Evolutionary conservation across 345 rosid genomes (phyloP).

Genomic region (Litchi chinensis): DNA sequence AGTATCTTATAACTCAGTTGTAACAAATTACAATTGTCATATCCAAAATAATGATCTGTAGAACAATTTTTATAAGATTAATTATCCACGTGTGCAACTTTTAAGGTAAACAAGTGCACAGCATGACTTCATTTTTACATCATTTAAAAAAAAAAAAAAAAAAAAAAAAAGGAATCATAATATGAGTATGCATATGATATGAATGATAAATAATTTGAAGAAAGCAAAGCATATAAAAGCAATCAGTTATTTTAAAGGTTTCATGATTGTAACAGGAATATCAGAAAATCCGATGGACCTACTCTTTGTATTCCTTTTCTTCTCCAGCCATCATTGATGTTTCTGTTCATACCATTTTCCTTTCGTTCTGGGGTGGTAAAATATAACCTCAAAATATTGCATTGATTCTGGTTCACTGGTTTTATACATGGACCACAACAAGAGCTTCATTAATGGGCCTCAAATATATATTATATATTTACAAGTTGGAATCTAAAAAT

Average conservation of each 20-base stretch:
- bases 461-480: background rate
- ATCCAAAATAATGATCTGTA: background rate
- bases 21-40: background rate
- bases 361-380: background rate
- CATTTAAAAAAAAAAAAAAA: slow-evolving; percentile 12
- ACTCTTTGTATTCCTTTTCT: slow-evolving; percentile 18
- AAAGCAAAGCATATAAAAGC: slow-evolving; percentile 9
- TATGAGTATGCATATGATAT: background rate
- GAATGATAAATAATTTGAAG: slow-evolving; percentile 11
- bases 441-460: background rate
- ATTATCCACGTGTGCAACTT: slow-evolving; percentile 6
- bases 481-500: too few species aligned
- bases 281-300: slow-evolving; percentile 27
- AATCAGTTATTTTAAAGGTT: slow-evolving; percentile 13
- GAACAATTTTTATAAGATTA: background rate
- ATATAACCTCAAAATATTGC: background rate
- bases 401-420: background rate
- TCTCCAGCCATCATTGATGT: slow-evolving; percentile 29
- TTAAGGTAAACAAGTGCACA: slow-evolving; percentile 15
- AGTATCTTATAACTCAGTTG: background rate
- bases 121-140: slow-evolving; percentile 33
- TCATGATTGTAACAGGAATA: slow-evolving; percentile 31
- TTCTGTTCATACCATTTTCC: slow-evolving; percentile 4
- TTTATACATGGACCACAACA: slow-evolving; percentile 9
- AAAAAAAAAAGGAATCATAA: background rate